Evolutionary conservation across 495 filamentous ascomycete genomes (phyloP), one percentile per base, ranked within the genome.

Genomic region (Neurospora sp.): DNA sequence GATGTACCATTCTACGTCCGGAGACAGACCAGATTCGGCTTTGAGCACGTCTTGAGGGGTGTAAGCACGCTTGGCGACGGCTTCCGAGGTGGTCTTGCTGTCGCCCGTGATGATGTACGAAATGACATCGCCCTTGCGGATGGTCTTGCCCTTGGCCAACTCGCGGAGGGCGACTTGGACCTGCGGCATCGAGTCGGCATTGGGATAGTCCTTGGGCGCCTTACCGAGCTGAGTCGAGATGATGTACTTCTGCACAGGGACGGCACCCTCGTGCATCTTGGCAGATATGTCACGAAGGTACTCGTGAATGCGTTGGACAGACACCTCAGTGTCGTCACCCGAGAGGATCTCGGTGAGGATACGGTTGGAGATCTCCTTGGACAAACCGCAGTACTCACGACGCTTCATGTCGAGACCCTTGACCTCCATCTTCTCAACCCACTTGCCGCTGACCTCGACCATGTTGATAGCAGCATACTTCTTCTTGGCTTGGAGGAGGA

Each of bases 381-480:
- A 96, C 59, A 99, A 83, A 44, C 89, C 89, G 80, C 96, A 99
- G 85, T 97, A 99, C 83, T 99, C 96, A 84, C 96, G 90, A 75
- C 96, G 87, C 81, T 91, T 92, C 96, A 99, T 98, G 80, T 99
- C 96, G 47, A 99, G 86, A 82, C 96, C 96, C 83, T 99, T 99
- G 79, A 99, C 94, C 79, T 99, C 96, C 81, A 98, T 90, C 81
- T 96, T 96, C 76, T 97, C 96, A 65, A 94, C 84, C 73, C 89
- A 95, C 79, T 97, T 97, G 75, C 95, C 96, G 76, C 95, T 91
- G 22, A 92, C 83, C 78, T 97, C 92, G 20, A 94, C 88, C 80
- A 97, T 89, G 80, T 97, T 98, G 82, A 98, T 92, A 47, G 96
- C 96, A 16, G 96, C 96, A 80, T 99, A 99, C 86, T 99, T 99